Base-by-base conservation (phyloP, 371 early-diverging fungal species). In the Phascolomyces articulosus region DNA sequence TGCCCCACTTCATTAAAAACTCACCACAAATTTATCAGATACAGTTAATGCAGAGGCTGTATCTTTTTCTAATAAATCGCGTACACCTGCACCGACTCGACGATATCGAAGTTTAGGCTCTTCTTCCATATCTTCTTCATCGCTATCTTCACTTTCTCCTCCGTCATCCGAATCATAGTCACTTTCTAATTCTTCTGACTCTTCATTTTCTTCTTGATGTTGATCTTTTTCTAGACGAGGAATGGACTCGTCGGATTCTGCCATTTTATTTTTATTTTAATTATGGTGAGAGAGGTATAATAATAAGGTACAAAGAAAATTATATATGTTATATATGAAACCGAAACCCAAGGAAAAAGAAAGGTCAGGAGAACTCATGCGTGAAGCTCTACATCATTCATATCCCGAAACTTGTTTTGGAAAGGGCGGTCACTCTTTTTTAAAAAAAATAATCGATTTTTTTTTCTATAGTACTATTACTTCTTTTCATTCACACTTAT, bases 71-170 rank as follows among this genome's bases (percentile, higher is more conserved):
- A 97, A 79, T 44, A 93, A 69, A 9, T 91, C 93, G 23, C 84
- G 78, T 11, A 93, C 78, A 21, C 88, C 87, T 2, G 89, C 89
- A 18, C 88, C 90, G 38, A 96, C 85, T 55, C 95, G 86, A 62
- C 93, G 87, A 73, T 96, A 97, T 60, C 94, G 90, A 48, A 97
- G 83, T 64, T 90, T 91, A 3, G 97, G 97, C 66, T 96, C 96
- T 56, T 92, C 93, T 29, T 89, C 87, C 16, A 86, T 82, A 26
- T 89, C 87, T n/a, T 84, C 79, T 23, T 83, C 84, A 31, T 85
- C 86, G 10, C 74, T 78, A 1, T 82, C 84, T 0, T 82, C 80
- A 6, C 67, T 72, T 2, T 81, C 74, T 0, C 80, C 74, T 2
- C 72, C 75, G 11, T 83, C 75, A 2, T 77, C 74, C 20, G 54